Conservation (phyloP, 179 eudicot genomes). For the Monotropa hypopitys region DNA sequence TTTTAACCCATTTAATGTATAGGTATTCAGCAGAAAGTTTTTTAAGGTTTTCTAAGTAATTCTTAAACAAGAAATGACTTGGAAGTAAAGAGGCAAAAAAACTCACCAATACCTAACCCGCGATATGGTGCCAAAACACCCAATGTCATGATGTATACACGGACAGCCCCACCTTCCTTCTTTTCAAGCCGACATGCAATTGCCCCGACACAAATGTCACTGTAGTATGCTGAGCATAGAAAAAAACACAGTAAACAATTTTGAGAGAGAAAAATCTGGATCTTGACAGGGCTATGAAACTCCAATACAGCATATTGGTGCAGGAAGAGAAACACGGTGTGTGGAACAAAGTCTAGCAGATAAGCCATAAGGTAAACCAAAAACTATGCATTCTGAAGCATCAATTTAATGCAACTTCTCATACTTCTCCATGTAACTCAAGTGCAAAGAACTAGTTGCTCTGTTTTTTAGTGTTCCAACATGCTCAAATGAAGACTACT, state of each 20-base stretch:
- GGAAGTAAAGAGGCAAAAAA: background rate
- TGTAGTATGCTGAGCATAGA: conserved; percentile 62
- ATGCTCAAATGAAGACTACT: background rate
- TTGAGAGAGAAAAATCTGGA: background rate
- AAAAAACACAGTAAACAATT: background rate
- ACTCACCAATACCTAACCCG: conserved; percentile 84
- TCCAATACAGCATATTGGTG: background rate
- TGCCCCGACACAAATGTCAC: conserved; percentile 87
- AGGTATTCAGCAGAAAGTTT: background rate
- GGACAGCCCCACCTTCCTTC: conserved; percentile 60
- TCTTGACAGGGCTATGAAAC: background rate
- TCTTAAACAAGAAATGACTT: background rate
- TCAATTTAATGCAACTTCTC: background rate
- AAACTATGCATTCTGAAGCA: background rate
- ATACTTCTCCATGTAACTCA: background rate
- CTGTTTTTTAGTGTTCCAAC: background rate
- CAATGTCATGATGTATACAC: conserved; percentile 91
- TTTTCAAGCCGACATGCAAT: conserved; percentile 87
- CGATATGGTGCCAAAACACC: conserved; percentile 98
- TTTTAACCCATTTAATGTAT: background rate
- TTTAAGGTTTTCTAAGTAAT: conserved; percentile 3
- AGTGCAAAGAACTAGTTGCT: background rate
- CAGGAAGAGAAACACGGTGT: background rate
- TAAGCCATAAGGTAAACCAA: background rate
- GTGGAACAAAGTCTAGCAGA: background rate